Conservation (phyloP, 2,329 filamentous ascomycete species). For the Penicillium brevicompactum region DNA sequence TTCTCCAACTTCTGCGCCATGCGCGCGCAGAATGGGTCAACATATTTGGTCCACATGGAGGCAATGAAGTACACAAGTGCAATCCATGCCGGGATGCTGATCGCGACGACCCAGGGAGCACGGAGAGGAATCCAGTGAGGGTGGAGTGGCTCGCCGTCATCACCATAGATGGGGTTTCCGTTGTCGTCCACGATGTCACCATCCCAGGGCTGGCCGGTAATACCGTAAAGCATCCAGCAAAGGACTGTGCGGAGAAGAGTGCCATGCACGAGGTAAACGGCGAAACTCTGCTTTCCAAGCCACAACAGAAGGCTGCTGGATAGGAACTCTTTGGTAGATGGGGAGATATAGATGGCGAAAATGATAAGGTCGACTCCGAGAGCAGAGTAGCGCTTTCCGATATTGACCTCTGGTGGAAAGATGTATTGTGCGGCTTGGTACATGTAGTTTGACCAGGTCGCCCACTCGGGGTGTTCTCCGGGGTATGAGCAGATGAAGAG, state of each 20-base stretch:
- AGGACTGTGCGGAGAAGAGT: conserved; percentile 55
- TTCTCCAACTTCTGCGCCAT: conserved; percentile 53
- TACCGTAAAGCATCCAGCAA: conserved; percentile 56
- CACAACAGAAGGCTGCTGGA: conserved; percentile 55
- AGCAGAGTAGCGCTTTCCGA: conserved; percentile 50
- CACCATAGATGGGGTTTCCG: conserved; percentile 30
- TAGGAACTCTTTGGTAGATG: conserved; percentile 52
- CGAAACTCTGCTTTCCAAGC: conserved; percentile 59
- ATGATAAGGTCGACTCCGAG: conserved; percentile 54
- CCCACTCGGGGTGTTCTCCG: conserved; percentile 53
- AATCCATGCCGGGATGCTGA: conserved; percentile 52
- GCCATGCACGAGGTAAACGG: conserved; percentile 58
- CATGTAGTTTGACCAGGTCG: conserved; percentile 52
- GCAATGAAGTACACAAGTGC: conserved; percentile 51
- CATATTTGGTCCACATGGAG: conserved; percentile 55
- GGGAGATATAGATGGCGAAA: conserved; percentile 55
- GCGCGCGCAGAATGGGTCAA: conserved; percentile 53
- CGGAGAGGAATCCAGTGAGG: conserved; percentile 48
- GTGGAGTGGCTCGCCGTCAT: conserved; percentile 41
- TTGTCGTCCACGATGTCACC: conserved; percentile 21
- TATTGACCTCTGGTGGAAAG: conserved; percentile 49
- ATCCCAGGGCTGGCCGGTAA: conserved; percentile 49
- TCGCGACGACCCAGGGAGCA: conserved; percentile 41
- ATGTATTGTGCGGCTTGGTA: conserved; percentile 45
- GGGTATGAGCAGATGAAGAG: conserved; percentile 55